phyloP scores from a whole-genome alignment of 2,329 filamentous ascomycete species.

The Aspergillus sp. region DNA sequence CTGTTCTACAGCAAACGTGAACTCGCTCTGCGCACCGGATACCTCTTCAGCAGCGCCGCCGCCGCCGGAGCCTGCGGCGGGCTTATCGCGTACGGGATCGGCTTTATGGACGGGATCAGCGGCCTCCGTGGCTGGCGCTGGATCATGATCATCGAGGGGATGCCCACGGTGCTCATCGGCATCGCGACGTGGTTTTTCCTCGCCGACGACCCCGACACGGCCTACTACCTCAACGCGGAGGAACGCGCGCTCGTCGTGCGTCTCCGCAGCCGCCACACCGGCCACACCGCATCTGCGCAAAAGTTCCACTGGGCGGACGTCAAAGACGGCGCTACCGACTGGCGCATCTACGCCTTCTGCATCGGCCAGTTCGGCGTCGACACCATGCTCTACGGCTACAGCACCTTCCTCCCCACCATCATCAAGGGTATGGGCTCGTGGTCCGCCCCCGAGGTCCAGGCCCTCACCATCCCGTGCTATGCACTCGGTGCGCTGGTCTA shows the following conservation, averaged over 20 bases:
- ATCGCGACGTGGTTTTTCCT: conserved; percentile 57
- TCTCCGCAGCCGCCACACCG: conserved; percentile 51
- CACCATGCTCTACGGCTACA: conserved; percentile 75
- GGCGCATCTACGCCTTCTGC: conserved; percentile 72
- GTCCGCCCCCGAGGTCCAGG: conserved; percentile 64
- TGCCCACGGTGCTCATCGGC: conserved; percentile 56
- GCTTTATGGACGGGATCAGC: conserved; percentile 65
- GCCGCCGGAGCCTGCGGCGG: conserved; percentile 71
- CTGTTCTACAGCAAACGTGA: conserved; percentile 75
- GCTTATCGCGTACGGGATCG: conserved; percentile 70
- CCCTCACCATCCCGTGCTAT: conserved; percentile 77
- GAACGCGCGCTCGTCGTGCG: conserved; percentile 59
- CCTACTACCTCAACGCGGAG: conserved; percentile 57
- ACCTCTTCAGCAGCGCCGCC: conserved; percentile 64
- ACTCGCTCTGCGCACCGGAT: conserved; percentile 68
- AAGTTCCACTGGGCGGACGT: conserved; percentile 63
- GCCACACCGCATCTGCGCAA: conserved; percentile 48
- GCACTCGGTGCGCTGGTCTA: conserved; percentile 68
- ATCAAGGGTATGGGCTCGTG: conserved; percentile 67
- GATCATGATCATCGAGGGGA: conserved; percentile 62
- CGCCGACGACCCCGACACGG: conserved; percentile 64
- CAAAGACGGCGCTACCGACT: conserved; percentile 65
- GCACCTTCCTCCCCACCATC: conserved; percentile 76
- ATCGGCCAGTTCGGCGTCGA: conserved; percentile 69
- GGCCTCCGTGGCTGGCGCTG: conserved; percentile 69